phyloP scores from a whole-genome alignment of 225 moss, liverwort and hornwort genomes.

The Lunularia cruciata region DNA sequence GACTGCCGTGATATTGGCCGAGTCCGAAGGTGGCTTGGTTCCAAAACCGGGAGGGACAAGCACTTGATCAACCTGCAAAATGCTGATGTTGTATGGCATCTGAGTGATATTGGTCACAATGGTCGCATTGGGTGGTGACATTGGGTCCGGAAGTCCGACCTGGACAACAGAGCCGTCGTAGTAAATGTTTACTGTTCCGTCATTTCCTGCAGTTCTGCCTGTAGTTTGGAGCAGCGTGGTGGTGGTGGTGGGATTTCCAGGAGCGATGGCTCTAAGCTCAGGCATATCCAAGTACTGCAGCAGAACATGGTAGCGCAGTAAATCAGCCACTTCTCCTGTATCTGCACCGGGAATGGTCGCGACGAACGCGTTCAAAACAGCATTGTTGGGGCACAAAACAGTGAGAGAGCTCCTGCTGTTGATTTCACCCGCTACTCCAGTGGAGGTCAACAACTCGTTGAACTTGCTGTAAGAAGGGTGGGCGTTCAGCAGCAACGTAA shows the following conservation, averaged over 20 bases:
- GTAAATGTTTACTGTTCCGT: conserved; percentile 59
- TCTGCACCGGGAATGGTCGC: conserved; percentile 33
- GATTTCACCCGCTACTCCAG: conserved; percentile 46
- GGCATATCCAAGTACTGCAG: conserved; percentile 48
- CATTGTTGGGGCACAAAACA: conserved; percentile 27
- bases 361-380: conserved; percentile 30
- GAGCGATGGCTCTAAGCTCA: conserved; percentile 33
- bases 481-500: conserved; percentile 14
- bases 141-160: conserved; percentile 32
- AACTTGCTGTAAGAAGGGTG: conserved; percentile 42
- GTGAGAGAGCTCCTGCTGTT: conserved; percentile 48
- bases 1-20: conserved; percentile 39
- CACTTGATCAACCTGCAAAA: conserved; percentile 30
- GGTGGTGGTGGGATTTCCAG: conserved; percentile 30
- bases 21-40: background rate
- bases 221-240: conserved; percentile 71
- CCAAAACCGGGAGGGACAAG: conserved; percentile 31
- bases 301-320: conserved; percentile 40
- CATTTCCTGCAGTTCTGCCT: conserved; percentile 37
- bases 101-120: conserved; percentile 48
- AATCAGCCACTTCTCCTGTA: conserved; percentile 32
- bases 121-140: conserved; percentile 34
- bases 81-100: conserved; percentile 66
- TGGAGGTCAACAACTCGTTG: conserved; percentile 14
- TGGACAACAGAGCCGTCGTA: conserved; percentile 20